Evolutionary conservation across 129 eudicot species (phyloP).

Genomic region (Tagetes erecta): DNA sequence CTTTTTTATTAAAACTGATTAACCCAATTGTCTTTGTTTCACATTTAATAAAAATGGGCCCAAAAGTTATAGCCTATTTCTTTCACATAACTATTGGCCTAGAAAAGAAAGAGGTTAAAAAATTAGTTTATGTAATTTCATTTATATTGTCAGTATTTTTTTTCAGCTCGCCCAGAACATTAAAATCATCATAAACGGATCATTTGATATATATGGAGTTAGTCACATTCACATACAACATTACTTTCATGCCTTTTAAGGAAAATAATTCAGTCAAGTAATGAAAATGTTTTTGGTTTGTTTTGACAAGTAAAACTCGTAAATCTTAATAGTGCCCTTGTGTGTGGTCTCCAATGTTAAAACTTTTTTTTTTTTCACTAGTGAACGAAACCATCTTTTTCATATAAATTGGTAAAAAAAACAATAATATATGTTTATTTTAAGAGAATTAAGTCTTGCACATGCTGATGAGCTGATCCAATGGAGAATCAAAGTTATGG

Average conservation of each 20-base stretch:
- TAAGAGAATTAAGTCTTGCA: conserved; percentile 6
- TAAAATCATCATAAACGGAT: too few species aligned
- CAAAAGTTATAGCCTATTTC: too few species aligned
- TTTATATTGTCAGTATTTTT: too few species aligned
- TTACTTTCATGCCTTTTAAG: not conserved
- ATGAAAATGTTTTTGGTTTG: not conserved
- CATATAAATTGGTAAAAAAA: not conserved
- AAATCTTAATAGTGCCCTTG: not conserved
- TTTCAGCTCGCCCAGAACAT: too few species aligned
- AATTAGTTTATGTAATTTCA: too few species aligned
- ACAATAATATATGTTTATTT: not conserved
- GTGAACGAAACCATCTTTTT: not conserved
- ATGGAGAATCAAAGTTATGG: conserved; percentile 1
- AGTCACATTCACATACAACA: not conserved
- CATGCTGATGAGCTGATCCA: not conserved
- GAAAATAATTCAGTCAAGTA: not conserved
- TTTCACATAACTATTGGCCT: too few species aligned
- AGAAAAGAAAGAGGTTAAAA: too few species aligned
- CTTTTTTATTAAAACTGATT: too few species aligned
- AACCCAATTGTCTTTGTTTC: too few species aligned
- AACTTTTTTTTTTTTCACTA: not conserved
- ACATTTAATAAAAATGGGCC: too few species aligned
- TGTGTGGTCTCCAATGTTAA: not conserved
- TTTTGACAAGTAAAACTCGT: not conserved
- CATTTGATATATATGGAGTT: not conserved